Evolutionary conservation across 495 filamentous ascomycete species (phyloP).

Genomic region (Hyaloscypha variabilis): DNA sequence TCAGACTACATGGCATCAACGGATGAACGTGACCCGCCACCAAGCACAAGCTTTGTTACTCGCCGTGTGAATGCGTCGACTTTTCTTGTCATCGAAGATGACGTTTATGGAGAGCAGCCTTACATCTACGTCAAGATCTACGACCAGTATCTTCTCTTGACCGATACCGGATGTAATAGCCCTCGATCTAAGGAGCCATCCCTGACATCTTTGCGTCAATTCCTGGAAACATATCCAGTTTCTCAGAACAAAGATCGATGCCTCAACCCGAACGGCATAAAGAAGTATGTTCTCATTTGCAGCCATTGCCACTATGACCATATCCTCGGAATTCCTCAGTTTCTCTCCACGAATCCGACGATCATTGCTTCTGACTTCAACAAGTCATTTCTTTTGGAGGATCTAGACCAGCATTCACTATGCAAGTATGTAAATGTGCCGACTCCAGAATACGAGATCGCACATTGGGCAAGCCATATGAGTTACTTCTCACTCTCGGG

Average conservation of each 20-base stretch:
- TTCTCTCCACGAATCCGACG: slow-evolving; percentile 31
- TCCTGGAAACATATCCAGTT: slow-evolving; percentile 40
- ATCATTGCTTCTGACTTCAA: slow-evolving; percentile 39
- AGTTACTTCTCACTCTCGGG: slow-evolving; percentile 27
- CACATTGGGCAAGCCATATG: slow-evolving; percentile 38
- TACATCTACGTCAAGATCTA: slow-evolving; percentile 45
- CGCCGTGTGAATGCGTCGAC: slow-evolving; percentile 38
- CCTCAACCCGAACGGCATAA: slow-evolving; percentile 35
- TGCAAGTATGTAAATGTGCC: slow-evolving; percentile 34
- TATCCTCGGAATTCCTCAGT: slow-evolving; percentile 39
- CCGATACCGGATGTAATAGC: slow-evolving; percentile 41
- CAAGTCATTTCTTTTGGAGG: slow-evolving; percentile 35
- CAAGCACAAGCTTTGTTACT: slow-evolving; percentile 35
- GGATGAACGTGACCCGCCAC: not conserved
- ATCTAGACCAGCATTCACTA: slow-evolving; percentile 37
- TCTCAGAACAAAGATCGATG: slow-evolving; percentile 32
- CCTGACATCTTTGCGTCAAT: slow-evolving; percentile 33
- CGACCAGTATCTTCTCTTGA: slow-evolving; percentile 33
- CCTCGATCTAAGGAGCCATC: slow-evolving; percentile 19
- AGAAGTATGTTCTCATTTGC: slow-evolving; percentile 40
- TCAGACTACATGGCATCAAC: not conserved
- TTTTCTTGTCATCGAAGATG: slow-evolving; percentile 41
- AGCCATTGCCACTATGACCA: slow-evolving; percentile 48
- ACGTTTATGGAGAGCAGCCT: slow-evolving; percentile 40
- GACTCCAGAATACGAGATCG: slow-evolving; percentile 38